These are phyloP conservation scores for Lizanozyma gosingica DNA, from an alignment of 1,139 yeast genomes.

Conservation along the genomic window DNA sequence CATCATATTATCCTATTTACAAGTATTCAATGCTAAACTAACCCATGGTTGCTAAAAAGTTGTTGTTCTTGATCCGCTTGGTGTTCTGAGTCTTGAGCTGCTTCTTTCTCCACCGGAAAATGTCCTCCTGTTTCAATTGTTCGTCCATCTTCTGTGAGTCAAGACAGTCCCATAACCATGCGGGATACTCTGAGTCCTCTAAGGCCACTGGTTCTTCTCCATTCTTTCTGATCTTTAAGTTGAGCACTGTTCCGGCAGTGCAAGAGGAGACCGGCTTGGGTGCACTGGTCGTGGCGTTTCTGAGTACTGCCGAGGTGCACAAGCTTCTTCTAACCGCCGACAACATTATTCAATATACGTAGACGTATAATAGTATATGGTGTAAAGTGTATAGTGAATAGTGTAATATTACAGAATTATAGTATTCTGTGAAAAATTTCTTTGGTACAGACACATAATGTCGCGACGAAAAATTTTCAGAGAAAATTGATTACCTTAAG, in stretches of 20 bases:
- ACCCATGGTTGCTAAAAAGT: constrained; percentile 54
- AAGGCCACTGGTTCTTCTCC: constrained; percentile 89
- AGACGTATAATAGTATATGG: no score
- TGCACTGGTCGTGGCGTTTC: constrained; percentile 11
- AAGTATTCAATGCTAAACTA: no score
- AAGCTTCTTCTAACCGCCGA: constrained; percentile 6
- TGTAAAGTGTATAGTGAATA: no score
- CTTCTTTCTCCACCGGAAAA: constrained; percentile 60
- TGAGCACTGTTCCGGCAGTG: constrained; percentile 72
- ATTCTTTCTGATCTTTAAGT: constrained; percentile 64
- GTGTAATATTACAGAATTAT: no score
- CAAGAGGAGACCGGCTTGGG: no score
- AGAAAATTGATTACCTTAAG: no score
- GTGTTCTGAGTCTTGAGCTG: constrained; percentile 56
- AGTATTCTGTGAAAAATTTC: no score
- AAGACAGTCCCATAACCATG: constrained; percentile 88
- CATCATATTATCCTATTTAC: no score
- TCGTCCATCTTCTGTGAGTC: constrained; percentile 51
- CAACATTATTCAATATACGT: no score
- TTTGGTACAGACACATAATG: no score
- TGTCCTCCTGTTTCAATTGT: constrained; percentile 49
- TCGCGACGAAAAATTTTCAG: no score
- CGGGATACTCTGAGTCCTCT: constrained; percentile 84
- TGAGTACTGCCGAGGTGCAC: constrained; percentile 3
- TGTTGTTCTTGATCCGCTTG: constrained; percentile 63